Evolutionary conservation across 768 basidiomycete species (phyloP), one percentile per base, ranked within the genome.

Genomic region (Serendipita sp.): DNA sequence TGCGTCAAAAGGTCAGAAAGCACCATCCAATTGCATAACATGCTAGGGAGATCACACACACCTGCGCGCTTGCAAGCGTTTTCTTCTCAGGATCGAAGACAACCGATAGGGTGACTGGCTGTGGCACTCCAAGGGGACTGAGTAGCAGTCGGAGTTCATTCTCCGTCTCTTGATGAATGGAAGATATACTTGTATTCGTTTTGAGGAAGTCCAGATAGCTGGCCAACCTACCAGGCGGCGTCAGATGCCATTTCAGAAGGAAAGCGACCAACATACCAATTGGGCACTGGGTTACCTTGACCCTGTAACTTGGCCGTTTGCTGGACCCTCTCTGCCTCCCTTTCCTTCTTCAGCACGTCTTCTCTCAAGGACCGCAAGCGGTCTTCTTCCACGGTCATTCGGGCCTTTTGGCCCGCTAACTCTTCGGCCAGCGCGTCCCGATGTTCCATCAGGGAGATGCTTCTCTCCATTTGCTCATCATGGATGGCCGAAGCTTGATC

Each of bases 391-490:
- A 10, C 37, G 28, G 10, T 30, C 28, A 35, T 38, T 37, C 56
- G 56, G 4, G 28, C 56, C 56, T 60, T 60, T 60, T 32, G 30
- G n/a, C 4, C 2, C n/a, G 56, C 56, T 10, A 35, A 24, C 30
- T 30, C n/a, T n/a, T 32, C 56, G 16, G 34, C 56, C 28, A 60
- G 28, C 4, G 28, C 56, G 34, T 60, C 56, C 18, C 37, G 77
- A 65, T 85, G 78, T 58, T 89, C 88, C 58, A 82, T 84, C 46
- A 89, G 75, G n/a, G 73, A 75, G 70, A 91, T 86, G 84, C 94
- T 89, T 71, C 89, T 82, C 7, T 76, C 78, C n/a, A 88, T 83
- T 68, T 94, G 91, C 10, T 80, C 80, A 8, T 84, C 83, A 1
- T 92, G 82, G 63, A 85, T 83, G 67, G 86, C 79, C 56, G 84